Percentiles rank a stretch among this genome's conserved stretches.
Evolutionary conservation across 345 rosid genomes (phyloP).

Genomic region (Lumnitzera littorea): DNA sequence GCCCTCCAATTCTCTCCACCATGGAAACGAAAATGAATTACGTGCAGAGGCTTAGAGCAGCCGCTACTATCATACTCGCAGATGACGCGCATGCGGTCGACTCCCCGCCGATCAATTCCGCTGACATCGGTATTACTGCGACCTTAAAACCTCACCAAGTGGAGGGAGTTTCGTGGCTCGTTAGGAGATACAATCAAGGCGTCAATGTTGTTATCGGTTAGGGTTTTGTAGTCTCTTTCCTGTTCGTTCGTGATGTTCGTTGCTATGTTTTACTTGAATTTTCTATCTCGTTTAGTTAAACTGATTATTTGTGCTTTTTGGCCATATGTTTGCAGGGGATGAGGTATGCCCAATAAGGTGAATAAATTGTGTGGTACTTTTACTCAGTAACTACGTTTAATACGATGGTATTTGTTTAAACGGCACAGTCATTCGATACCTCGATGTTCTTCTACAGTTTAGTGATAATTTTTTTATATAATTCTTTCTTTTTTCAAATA

Average conservation of each 20-base stretch:
- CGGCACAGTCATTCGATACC: no score
- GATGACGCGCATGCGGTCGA: slow-evolving; percentile 22
- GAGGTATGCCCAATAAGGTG: slow-evolving; percentile 34
- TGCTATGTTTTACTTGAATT: not conserved
- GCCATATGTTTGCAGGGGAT: slow-evolving; percentile 51
- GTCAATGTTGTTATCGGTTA: slow-evolving; percentile 74
- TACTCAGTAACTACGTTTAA: no score
- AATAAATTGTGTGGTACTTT: not conserved
- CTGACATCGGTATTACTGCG: slow-evolving; percentile 51
- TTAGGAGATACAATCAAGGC: slow-evolving; percentile 56
- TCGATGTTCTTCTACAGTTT: no score
- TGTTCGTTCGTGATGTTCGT: not conserved
- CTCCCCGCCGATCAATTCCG: slow-evolving; percentile 13
- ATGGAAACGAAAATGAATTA: slow-evolving; percentile 34
- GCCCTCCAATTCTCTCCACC: no score
- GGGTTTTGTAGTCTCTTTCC: not conserved
- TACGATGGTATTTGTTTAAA: no score
- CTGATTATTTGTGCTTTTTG: slow-evolving; percentile 4
- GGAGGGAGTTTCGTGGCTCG: slow-evolving; percentile 77
- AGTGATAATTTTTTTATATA: no score
- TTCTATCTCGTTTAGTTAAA: not conserved
- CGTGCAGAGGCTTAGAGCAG: slow-evolving; percentile 52
- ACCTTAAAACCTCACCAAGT: slow-evolving; percentile 70
- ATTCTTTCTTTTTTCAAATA: no score
- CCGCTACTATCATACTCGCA: slow-evolving; percentile 40